A percentile compares a stretch with the other conserved stretches of the same genome.
These are phyloP conservation scores for Dioszegia crocea DNA, from an alignment of 768 basidiomycete species.

Conservation along the genomic window DNA sequence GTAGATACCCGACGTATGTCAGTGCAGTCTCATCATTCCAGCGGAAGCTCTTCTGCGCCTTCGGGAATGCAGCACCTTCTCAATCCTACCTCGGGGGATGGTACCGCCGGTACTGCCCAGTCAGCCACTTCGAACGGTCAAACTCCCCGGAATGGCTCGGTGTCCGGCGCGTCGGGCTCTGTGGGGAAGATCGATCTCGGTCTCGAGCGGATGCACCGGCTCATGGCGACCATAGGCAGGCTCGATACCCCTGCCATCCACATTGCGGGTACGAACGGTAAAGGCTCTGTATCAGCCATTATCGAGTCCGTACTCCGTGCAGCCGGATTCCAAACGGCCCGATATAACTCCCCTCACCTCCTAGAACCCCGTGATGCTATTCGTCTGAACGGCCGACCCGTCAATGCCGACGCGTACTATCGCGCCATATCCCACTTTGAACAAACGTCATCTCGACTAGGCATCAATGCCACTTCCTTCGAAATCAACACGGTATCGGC, in stretches of 20 bases:
- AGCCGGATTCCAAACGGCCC: slow-evolving; percentile 62
- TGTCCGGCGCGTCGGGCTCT: too few relatives aligned
- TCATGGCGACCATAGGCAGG: slow-evolving; percentile 59
- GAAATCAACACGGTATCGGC: slow-evolving; percentile 82
- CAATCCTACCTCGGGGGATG: neutral
- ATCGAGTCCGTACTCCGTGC: slow-evolving; percentile 68
- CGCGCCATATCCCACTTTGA: slow-evolving; percentile 48
- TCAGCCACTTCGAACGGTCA: too few relatives aligned
- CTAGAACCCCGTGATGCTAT: slow-evolving; percentile 73
- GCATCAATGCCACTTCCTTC: slow-evolving; percentile 59
- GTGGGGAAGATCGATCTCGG: slow-evolving; percentile 46
- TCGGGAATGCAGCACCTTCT: slow-evolving; percentile 4
- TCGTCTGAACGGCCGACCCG: slow-evolving; percentile 58
- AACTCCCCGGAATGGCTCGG: too few relatives aligned
- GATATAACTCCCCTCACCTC: slow-evolving; percentile 92
- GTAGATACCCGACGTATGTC: neutral
- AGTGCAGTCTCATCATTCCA: neutral
- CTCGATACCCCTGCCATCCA: slow-evolving; percentile 80
- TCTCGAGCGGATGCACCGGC: slow-evolving; percentile 46
- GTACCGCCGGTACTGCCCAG: too few relatives aligned
- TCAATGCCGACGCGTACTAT: neutral
- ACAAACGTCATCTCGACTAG: slow-evolving; percentile 52
- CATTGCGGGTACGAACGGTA: slow-evolving; percentile 93
- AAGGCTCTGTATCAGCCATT: slow-evolving; percentile 84
- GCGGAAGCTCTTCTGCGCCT: neutral